Conservation (phyloP, 108 stramenopile genomes). For the Stephanodiscus triporus region DNA sequence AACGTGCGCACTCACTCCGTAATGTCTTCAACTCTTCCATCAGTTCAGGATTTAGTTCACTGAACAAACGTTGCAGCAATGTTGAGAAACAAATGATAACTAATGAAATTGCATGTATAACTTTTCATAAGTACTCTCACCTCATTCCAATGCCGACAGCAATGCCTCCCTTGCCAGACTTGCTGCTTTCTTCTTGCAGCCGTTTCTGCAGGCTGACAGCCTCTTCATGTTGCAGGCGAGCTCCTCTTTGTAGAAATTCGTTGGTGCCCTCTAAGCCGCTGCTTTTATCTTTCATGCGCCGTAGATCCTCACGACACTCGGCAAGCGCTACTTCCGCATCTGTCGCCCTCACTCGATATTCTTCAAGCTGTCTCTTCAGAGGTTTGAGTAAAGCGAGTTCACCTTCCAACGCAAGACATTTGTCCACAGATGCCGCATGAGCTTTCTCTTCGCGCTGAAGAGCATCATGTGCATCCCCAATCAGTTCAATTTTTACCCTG, state of each 20-base stretch:
- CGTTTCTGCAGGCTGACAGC: slow-evolving; percentile 57
- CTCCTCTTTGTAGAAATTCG: slow-evolving; percentile 46
- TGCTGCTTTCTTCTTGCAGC: slow-evolving; percentile 51
- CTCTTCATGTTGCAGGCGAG: slow-evolving; percentile 61
- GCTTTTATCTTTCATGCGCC: slow-evolving; percentile 45
- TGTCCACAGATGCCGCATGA: slow-evolving; percentile 72
- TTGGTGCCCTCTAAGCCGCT: slow-evolving; percentile 52
- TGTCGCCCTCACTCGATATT: slow-evolving; percentile 71
- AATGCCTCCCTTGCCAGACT: slow-evolving; percentile 19
- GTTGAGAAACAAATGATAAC: not conserved
- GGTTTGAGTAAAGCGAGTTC: slow-evolving; percentile 69
- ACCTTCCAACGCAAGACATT: slow-evolving; percentile 70
- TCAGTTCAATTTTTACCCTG: slow-evolving; percentile 62
- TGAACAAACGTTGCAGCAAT: slow-evolving; percentile 12
- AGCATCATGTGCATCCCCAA: slow-evolving; percentile 74
- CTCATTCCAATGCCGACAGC: slow-evolving; percentile 79
- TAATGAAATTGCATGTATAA: not conserved
- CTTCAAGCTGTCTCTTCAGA: slow-evolving; percentile 75
- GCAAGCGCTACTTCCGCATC: slow-evolving; percentile 77
- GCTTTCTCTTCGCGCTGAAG: slow-evolving; percentile 79
- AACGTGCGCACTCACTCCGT: slow-evolving; percentile 74
- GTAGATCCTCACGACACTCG: slow-evolving; percentile 65
- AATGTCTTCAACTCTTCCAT: slow-evolving; percentile 70
- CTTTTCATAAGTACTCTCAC: slow-evolving; percentile 19
- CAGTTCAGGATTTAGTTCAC: slow-evolving; percentile 83